Evolutionary conservation across 768 basidiomycete genomes (phyloP), one percentile per base, ranked within the genome.

Genomic region (Cystobasidium tubakii): DNA sequence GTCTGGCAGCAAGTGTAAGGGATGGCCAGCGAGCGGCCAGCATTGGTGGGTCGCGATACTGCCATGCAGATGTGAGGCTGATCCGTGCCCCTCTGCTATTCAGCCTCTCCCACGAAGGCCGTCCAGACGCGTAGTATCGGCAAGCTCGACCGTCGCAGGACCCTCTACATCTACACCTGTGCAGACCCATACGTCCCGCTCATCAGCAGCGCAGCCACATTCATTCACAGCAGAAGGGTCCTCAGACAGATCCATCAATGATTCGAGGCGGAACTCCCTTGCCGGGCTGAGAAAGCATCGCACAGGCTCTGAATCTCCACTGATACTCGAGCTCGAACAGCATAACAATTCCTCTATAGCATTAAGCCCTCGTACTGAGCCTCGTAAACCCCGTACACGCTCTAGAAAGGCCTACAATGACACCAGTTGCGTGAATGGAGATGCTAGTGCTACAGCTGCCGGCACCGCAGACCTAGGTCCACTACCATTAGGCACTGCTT

Each of bases 261-360:
- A 29, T 21, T 34, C 57, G 6, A 9, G 57, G 13, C 12, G 46
- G 21, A 50, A 19, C 46, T 50, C 46, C 46, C n/a, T 50, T 15
- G n/a, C 15, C 46, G 46, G 46, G 21, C 46, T 50, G 46, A 50
- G 46, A n/a, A 50, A 50, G 15, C 12, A 50, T 15, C 46, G 46
- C n/a, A 50, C 46, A 50, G n/a, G 46, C 21, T 15, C 12, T 3
- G 46, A 50, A 19, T 50, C 46, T n/a, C 46, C 12, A 4, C 21
- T 50, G 46, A 33, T 71, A 1, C 69, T 71, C 34, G 69, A 71
- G 33, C 55, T 71, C 33, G 69, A 71, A 29, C 69, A 71, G 55
- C 69, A 71, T 31, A 71, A 71, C 69, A 71, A 55, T 39, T 71
- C 69, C 21, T 33, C 53, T 1, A 33, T 71, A 9, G 44, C 69